These are phyloP conservation scores for Globisporangium lucens DNA, from an alignment of 352 stramenopile species.

Conservation along the genomic window DNA sequence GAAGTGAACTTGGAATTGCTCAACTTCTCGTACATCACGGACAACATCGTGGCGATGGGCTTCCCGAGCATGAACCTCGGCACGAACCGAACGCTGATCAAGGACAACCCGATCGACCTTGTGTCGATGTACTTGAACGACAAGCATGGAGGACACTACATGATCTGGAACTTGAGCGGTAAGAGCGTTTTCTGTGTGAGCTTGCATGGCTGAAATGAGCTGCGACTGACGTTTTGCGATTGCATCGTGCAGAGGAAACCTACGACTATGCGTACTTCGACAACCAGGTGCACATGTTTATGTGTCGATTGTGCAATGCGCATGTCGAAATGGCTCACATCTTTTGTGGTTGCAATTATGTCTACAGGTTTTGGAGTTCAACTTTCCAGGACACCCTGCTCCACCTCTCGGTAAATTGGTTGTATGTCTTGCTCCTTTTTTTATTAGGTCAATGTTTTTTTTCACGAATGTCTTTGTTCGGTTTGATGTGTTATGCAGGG, in stretches of 20 bases:
- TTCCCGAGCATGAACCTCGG: conserved; percentile 88
- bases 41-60: conserved; percentile 88
- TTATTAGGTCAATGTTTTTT: not conserved
- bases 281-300: conserved; percentile 67
- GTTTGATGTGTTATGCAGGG: conserved; percentile 24
- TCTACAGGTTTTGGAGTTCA: conserved; percentile 90
- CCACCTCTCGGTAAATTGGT: conserved; percentile 88
- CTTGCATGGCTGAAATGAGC: not conserved
- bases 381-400: conserved; percentile 95
- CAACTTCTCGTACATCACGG: conserved; percentile 91
- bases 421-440: not conserved
- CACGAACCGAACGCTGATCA: conserved; percentile 67
- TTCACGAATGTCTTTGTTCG: not conserved
- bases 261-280: conserved; percentile 96
- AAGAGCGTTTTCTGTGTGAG: conserved; percentile 1
- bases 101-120: conserved; percentile 88
- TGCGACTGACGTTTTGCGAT: conserved; percentile 11
- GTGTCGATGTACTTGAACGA: conserved; percentile 94
- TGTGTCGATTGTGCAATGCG: not conserved
- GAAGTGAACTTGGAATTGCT: conserved; percentile 85
- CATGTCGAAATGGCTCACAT: not conserved
- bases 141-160: conserved; percentile 93
- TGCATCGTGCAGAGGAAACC: conserved; percentile 78
- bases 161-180: conserved; percentile 98
- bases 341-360: not conserved